These are phyloP conservation scores for Saksenaea vasiformis DNA, from an alignment of 371 early-diverging fungal genomes.

Conservation along the genomic window DNA sequence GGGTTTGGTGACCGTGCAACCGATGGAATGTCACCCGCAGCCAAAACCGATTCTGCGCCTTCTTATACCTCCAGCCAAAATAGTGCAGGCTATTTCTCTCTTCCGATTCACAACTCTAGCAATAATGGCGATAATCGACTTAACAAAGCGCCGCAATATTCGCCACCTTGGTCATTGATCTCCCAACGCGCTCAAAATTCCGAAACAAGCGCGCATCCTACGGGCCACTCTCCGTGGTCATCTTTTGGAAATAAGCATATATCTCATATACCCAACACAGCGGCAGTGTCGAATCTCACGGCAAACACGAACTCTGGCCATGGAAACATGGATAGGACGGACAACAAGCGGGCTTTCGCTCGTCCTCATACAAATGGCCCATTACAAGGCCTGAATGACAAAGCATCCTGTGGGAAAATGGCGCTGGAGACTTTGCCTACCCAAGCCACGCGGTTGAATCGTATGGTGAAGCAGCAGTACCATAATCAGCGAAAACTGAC, in stretches of 20 bases:
- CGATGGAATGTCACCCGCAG: background rate
- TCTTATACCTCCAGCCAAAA: background rate
- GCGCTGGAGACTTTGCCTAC: constrained; percentile 18
- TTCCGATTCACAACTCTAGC: background rate
- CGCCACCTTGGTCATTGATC: background rate
- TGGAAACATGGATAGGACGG: background rate
- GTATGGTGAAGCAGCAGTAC: constrained; percentile 32
- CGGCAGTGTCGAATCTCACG: background rate
- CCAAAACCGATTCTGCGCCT: background rate
- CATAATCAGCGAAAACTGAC: constrained; percentile 26
- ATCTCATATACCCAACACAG: background rate
- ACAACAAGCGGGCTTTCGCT: constrained; percentile 5
- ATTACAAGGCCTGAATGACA: background rate
- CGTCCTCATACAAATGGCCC: background rate
- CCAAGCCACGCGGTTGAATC: constrained; percentile 21
- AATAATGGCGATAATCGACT: background rate
- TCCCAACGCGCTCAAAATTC: background rate
- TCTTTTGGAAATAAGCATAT: background rate
- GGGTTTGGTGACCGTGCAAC: constrained; percentile 6
- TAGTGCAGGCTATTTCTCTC: background rate
- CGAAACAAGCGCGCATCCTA: background rate
- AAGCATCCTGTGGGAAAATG: constrained; percentile 13
- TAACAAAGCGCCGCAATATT: background rate
- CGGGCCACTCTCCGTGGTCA: background rate
- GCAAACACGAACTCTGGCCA: background rate